These are phyloP conservation scores for Xylariales sp. DNA, from an alignment of 2,329 filamentous ascomycete species.

Conservation along the genomic window DNA sequence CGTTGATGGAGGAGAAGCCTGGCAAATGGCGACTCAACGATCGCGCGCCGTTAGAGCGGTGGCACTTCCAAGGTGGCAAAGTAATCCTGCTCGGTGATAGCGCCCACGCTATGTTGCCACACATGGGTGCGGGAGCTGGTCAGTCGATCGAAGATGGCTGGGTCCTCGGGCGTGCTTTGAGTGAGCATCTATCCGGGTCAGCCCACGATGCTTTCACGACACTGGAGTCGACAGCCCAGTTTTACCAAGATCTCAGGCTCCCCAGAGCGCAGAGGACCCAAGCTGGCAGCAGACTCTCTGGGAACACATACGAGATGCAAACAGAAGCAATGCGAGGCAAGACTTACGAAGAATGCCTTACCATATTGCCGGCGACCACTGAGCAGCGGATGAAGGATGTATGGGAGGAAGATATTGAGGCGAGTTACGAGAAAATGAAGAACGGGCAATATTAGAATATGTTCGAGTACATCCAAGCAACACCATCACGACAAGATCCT, in stretches of 20 bases:
- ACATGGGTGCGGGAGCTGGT: slow-evolving; percentile 38
- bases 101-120: slow-evolving; percentile 43
- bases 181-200: slow-evolving; percentile 15
- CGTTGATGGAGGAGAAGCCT: slow-evolving; percentile 2
- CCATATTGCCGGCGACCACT: slow-evolving; percentile 23
- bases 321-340: slow-evolving; percentile 27
- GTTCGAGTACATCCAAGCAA: no score
- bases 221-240: slow-evolving; percentile 13
- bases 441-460: no score
- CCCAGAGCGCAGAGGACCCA: slow-evolving; percentile 29
- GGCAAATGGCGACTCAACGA: slow-evolving; percentile 5
- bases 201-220: slow-evolving; percentile 5
- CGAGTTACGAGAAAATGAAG: slow-evolving; percentile 11
- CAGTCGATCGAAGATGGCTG: slow-evolving; percentile 37
- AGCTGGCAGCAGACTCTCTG: slow-evolving; percentile 24
- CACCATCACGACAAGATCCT: no score
- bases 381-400: slow-evolving; percentile 27
- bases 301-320: slow-evolving; percentile 30
- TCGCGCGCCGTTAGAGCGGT: slow-evolving; percentile 2
- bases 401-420: slow-evolving; percentile 28
- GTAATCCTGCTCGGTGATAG: slow-evolving; percentile 42
- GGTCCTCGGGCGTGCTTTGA: slow-evolving; percentile 23
- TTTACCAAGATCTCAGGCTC: slow-evolving; percentile 29
- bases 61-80: slow-evolving; percentile 20
- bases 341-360: slow-evolving; percentile 30